Conservation (phyloP, 2,329 filamentous ascomycete genomes). For the Raffaelea albimanens region DNA sequence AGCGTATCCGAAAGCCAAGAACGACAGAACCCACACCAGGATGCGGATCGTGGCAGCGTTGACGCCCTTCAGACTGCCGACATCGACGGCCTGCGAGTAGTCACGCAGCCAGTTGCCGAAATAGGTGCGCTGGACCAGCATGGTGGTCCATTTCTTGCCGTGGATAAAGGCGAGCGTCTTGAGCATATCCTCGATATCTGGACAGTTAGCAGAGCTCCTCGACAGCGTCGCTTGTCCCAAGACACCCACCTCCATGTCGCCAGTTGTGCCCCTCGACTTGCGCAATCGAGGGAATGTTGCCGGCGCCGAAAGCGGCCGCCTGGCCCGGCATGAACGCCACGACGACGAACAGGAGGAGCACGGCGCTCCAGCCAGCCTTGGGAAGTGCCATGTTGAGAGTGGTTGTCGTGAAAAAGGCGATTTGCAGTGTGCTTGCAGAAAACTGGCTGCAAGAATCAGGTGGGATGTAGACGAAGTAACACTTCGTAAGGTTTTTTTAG, state of each 20-base stretch:
- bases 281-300: conserved; percentile 59
- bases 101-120: conserved; percentile 84
- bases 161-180: conserved; percentile 67
- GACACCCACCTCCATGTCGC: conserved; percentile 50
- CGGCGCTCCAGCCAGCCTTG: conserved; percentile 35
- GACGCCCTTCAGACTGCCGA: conserved; percentile 69
- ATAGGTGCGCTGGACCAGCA: conserved; percentile 69
- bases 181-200: conserved; percentile 74
- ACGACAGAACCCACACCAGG: conserved; percentile 71
- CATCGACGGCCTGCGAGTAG: conserved; percentile 76
- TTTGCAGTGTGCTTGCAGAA: not conserved
- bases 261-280: conserved; percentile 61
- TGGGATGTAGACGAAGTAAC: not conserved
- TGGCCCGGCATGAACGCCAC: conserved; percentile 47
- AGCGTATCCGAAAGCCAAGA: conserved; percentile 76
- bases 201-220: no score
- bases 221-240: not conserved
- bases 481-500: no score
- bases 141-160: conserved; percentile 76
- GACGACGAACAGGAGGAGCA: conserved; percentile 43
- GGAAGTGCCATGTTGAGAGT: conserved; percentile 34
- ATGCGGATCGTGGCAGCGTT: conserved; percentile 71
- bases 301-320: conserved; percentile 56
- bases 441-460: not conserved
- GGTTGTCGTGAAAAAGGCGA: not conserved